Evolutionary conservation across 2,329 filamentous ascomycete genomes (phyloP), one percentile per base, ranked within the genome.

Genomic region (Grosmannia serpens): DNA sequence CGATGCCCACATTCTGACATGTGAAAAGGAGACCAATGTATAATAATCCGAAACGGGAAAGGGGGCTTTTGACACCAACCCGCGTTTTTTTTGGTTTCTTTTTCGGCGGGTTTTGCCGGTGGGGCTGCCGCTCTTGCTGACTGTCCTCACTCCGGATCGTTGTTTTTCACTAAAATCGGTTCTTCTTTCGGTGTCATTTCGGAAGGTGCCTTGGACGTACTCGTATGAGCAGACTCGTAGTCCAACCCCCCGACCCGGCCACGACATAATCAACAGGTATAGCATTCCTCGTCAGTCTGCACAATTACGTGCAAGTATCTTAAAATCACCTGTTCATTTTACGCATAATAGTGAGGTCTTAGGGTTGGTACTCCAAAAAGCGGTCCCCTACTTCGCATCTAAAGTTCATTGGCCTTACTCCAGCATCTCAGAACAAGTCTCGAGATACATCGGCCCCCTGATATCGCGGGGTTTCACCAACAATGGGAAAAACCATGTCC

Each of bases 141-240:
- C 54, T 56, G 54, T 56, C 38, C 9, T 46, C 27, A n/a, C 11
- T 46, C 24, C 35, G n/a, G 8, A 8, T 41, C n/a, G 49, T 22
- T 27, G 49, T 22, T 27, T 29, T 33, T 31, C 22, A 26, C 10
- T 22, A 44, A 38, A n/a, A 26, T 46, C 53, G 53, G 53, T 46
- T 55, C 29, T 38, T 50, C 31, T 35, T 56, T 56, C 55, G 55
- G 55, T 50, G 44, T 50, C 55, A 56, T 56, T 56, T 56, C 55
- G 55, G 55, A 17, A 33, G 5, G 22, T 22, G 44, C 13, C 27
- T 20, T 50, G 5, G 15, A 50, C 27, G 13, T 35, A n/a, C 20
- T n/a, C 47, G 22, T 29, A 27, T 20, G 26, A 50, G 24, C 47
- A 44, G 20, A 20, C 38, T 41, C 15, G 35, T 24, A 27, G 8